phyloP scores from a whole-genome alignment of 2,329 filamentous ascomycete genomes.

The Fusarium setosum region DNA sequence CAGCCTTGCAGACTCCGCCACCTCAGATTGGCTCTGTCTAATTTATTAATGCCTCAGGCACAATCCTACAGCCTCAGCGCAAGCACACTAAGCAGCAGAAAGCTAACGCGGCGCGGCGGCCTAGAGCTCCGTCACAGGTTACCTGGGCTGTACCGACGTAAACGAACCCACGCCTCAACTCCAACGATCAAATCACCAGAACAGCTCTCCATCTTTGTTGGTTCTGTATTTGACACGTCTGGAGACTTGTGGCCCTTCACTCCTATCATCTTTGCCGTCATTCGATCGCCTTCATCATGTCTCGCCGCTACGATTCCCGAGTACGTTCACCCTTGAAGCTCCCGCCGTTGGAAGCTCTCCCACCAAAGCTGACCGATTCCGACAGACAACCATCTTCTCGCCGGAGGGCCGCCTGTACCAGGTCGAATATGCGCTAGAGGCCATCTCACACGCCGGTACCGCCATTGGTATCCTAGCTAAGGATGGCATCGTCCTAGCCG shows the following conservation, averaged over 20 bases:
- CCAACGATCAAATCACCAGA: constrained; percentile 34
- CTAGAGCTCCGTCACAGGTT: constrained; percentile 55
- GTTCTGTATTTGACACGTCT: constrained; percentile 2
- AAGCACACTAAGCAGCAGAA: constrained; percentile 32
- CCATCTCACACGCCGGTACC: constrained; percentile 97
- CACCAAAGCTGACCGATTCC: constrained; percentile 37
- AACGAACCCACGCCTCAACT: constrained; percentile 37
- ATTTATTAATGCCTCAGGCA: constrained; percentile 38
- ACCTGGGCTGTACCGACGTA: constrained; percentile 34
- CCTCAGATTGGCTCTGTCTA: constrained; percentile 1
- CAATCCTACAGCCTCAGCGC: constrained; percentile 16
- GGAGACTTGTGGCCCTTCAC: neutral
- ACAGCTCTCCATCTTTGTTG: constrained; percentile 24
- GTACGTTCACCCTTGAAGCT: constrained; percentile 65
- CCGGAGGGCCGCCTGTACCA: constrained; percentile 98
- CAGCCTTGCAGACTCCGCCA: constrained; percentile 24
- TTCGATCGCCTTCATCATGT: constrained; percentile 70
- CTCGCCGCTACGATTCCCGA: constrained; percentile 96
- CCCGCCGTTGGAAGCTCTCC: constrained; percentile 29
- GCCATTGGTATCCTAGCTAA: constrained; percentile 96
- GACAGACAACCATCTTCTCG: constrained; percentile 99
- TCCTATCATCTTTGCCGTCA: neutral
- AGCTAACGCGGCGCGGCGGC: constrained; percentile 54
- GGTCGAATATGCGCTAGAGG: constrained; percentile 98
- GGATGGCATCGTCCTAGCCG: constrained; percentile 97